Percentiles rank a stretch among this genome's conserved stretches.
These are phyloP conservation scores for Psilocybe cyanescens DNA, from an alignment of 768 basidiomycete species.

Conservation along the genomic window DNA sequence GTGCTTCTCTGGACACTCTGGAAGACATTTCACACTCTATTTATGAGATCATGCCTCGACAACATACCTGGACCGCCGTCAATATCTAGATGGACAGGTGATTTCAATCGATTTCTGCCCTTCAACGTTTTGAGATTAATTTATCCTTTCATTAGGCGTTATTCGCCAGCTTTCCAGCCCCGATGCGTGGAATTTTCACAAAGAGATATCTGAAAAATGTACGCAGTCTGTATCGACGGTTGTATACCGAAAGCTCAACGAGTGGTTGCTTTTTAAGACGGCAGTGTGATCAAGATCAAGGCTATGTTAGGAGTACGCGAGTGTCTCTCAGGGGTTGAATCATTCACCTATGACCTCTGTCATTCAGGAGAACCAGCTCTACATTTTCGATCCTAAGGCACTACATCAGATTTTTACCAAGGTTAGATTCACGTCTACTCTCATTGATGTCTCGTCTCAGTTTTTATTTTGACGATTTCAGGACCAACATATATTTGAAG, in stretches of 20 bases:
- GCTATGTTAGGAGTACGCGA: constrained; percentile 33
- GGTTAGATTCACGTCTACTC: constrained; percentile 6
- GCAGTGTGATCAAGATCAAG: constrained; percentile 31
- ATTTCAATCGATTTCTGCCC: not conserved
- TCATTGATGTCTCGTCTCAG: too few species aligned
- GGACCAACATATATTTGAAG: constrained; percentile 36
- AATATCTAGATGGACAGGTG: not conserved
- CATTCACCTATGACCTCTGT: not conserved
- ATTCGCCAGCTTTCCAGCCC: constrained; percentile 30
- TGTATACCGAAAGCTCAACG: not conserved
- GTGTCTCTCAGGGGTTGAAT: not conserved
- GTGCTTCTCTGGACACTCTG: not conserved
- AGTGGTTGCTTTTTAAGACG: constrained; percentile 21
- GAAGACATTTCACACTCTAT: not conserved
- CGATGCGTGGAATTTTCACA: constrained; percentile 38
- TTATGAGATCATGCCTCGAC: not conserved
- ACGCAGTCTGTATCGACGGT: constrained; percentile 3
- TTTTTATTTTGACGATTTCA: constrained; percentile 5
- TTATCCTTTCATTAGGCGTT: constrained; percentile 29
- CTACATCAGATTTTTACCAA: constrained; percentile 49
- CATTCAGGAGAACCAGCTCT: constrained; percentile 35
- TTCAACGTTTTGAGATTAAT: not conserved
- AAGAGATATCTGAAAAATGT: constrained; percentile 32
- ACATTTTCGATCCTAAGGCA: constrained; percentile 48
- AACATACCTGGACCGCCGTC: not conserved